These are phyloP conservation scores for Elsinoe necatrix DNA, from an alignment of 2,329 filamentous ascomycete genomes.

Conservation along the genomic window DNA sequence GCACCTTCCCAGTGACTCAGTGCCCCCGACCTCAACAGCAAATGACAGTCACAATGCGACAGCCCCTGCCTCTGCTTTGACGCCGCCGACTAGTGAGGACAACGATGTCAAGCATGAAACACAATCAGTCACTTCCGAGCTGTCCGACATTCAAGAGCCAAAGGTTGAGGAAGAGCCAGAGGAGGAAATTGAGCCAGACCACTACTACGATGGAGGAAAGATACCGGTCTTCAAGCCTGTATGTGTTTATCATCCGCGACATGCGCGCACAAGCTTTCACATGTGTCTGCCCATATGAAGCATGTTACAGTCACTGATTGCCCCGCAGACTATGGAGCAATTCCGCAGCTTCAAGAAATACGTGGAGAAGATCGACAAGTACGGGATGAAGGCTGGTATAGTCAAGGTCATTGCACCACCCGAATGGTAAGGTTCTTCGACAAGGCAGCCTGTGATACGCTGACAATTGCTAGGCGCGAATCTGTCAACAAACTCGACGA, in stretches of 20 bases:
- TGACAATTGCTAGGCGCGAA: conserved; percentile 47
- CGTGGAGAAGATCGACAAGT: conserved; percentile 80
- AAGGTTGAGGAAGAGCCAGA: conserved; percentile 52
- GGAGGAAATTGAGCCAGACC: conserved; percentile 71
- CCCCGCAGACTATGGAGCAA: conserved; percentile 68
- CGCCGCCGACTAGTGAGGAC: conserved; percentile 46
- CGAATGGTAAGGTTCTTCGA: conserved; percentile 76
- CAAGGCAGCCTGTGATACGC: too few species aligned
- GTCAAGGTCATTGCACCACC: conserved; percentile 89
- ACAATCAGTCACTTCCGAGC: conserved; percentile 36
- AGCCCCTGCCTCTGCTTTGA: conserved; percentile 34
- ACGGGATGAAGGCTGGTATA: conserved; percentile 96
- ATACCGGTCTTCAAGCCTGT: conserved; percentile 90
- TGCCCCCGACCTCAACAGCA: not conserved
- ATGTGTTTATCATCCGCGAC: conserved; percentile 30
- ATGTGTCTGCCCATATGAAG: conserved; percentile 13
- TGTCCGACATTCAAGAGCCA: conserved; percentile 41
- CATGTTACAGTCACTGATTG: conserved; percentile 15
- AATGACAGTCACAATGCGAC: not conserved
- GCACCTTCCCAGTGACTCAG: not conserved
- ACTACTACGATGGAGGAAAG: conserved; percentile 73
- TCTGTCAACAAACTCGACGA: conserved; percentile 71
- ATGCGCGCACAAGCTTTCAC: not conserved
- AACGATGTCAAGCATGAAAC: conserved; percentile 37
- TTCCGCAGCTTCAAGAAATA: conserved; percentile 91